Base-by-base conservation (phyloP, 2,329 filamentous ascomycete species). In the Alternaria burnsii region DNA sequence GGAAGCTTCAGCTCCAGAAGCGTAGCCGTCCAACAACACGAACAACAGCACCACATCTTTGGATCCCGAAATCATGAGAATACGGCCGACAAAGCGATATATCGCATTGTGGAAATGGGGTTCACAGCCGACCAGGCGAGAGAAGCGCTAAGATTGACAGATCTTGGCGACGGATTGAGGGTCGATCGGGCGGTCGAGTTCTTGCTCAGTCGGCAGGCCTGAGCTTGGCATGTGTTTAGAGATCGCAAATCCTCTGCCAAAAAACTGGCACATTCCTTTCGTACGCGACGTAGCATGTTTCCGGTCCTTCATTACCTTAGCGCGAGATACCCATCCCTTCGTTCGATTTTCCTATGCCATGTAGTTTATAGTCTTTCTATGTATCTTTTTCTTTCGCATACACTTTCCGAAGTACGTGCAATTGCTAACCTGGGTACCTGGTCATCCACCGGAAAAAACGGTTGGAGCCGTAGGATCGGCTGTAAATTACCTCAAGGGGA, bases 101-200 rank as follows among this genome's bases (percentile, higher is more conserved):
- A 81, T 47, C 79, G 82, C 42, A 84, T 89, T 57, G 85, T 88
- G 5, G 83, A 87, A 36, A 85, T 89, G 73, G 87, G 87, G 0
- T 89, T 89, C 65, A 81, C 81, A 8, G 77, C 82, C 16, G 81
- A 82, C 18, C 81, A 87, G 63, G 87, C 86, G 8, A 83, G 84
- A 59, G 82, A 84, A 68, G 87, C 87, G 18, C 76, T 89, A 18
- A 82, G 83, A 41, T 82, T 84, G 66, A 89, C 87, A 5, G 87
- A 89, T 71, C 82, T 82, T 14, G 87, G 87, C 0, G 85, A 87
- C 63, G 86, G 86, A 1, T 77, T 89, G 63, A 79, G 88, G 58
- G 80, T 86, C 10, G 82, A 87, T 66, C 81, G 83, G 5, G 87
- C 87, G 0, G 82, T 89, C 22, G 83, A 86, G 59, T 69, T 87